Evolutionary conservation across 2,329 filamentous ascomycete species (phyloP).

Genomic region (Huntiella moniliformis): DNA sequence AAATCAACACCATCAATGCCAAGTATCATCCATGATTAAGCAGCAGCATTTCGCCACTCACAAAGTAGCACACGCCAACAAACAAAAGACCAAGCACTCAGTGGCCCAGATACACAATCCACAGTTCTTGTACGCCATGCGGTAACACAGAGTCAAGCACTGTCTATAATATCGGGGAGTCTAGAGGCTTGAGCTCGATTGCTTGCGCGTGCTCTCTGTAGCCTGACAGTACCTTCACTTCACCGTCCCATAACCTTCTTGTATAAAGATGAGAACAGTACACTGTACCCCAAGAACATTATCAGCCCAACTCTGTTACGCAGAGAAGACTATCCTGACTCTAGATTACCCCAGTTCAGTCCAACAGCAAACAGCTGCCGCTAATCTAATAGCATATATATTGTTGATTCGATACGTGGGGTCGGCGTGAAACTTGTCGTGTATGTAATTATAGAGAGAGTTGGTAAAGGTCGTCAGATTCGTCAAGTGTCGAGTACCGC

Average conservation of each 20-base stretch:
- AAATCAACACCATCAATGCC: slow-evolving; percentile 4
- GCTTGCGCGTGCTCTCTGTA: too few relatives aligned
- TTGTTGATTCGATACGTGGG: slow-evolving; percentile 1
- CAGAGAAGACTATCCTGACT: background rate
- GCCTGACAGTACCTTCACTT: background rate
- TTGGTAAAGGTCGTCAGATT: too few relatives aligned
- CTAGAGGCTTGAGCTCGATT: too few relatives aligned
- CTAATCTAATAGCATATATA: background rate
- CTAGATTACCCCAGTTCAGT: slow-evolving; percentile 7
- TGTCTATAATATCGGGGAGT: too few relatives aligned
- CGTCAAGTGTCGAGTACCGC: too few relatives aligned
- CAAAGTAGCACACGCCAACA: too few relatives aligned
- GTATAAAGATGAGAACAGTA: slow-evolving; percentile 25
- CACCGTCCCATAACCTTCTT: slow-evolving; percentile 9
- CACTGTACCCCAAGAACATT: slow-evolving; percentile 28
- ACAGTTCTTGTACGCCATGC: background rate
- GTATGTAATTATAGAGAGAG: background rate
- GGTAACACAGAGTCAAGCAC: background rate
- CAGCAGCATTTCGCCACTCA: background rate
- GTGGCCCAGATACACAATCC: too few relatives aligned
- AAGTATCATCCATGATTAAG: slow-evolving; percentile 6
- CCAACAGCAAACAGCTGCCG: slow-evolving; percentile 7
- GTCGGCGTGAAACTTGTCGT: background rate
- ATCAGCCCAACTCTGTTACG: slow-evolving; percentile 11
- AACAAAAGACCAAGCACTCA: too few relatives aligned